Evolutionary conservation across 768 basidiomycete species (phyloP).

Genomic region (Termitomyces sp.): DNA sequence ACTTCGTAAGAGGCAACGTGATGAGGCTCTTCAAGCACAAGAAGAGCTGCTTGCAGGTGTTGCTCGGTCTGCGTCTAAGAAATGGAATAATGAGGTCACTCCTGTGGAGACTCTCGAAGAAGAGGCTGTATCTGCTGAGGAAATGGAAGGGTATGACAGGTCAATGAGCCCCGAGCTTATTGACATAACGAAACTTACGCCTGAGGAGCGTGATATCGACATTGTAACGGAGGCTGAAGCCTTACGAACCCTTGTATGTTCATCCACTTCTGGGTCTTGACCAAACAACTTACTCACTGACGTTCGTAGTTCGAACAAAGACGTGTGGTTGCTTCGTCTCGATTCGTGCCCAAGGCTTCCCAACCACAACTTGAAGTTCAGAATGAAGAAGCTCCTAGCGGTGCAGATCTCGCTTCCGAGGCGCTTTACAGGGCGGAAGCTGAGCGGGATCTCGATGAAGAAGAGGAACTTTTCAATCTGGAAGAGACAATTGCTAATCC

Average conservation of each 20-base stretch:
- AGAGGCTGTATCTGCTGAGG: constrained; percentile 44
- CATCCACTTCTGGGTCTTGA: neutral
- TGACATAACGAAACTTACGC: constrained; percentile 63
- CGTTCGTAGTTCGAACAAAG: constrained; percentile 68
- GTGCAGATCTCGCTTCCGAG: constrained; percentile 81
- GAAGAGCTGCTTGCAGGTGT: constrained; percentile 86
- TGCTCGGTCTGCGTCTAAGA: constrained; percentile 50
- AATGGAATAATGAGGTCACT: constrained; percentile 30
- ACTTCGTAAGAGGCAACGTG: constrained; percentile 90
- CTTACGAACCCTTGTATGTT: constrained; percentile 57
- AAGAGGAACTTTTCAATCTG: constrained; percentile 92
- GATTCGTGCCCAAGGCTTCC: constrained; percentile 79
- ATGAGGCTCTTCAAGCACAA: constrained; percentile 92
- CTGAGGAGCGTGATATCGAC: constrained; percentile 80
- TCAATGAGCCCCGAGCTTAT: constrained; percentile 83
- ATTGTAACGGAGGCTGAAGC: constrained; percentile 72
- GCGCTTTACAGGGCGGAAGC: constrained; percentile 89
- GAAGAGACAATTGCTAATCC: constrained; percentile 85
- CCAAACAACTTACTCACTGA: constrained; percentile 2
- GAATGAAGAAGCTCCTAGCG: constrained; percentile 54
- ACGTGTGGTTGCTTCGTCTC: constrained; percentile 75
- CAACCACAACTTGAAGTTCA: constrained; percentile 58
- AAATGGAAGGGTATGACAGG: constrained; percentile 76
- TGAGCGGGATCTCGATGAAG: constrained; percentile 90
- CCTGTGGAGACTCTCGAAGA: constrained; percentile 28